These are phyloP conservation scores for Gossypium stocksii DNA, from an alignment of 345 rosid genomes.

Conservation along the genomic window DNA sequence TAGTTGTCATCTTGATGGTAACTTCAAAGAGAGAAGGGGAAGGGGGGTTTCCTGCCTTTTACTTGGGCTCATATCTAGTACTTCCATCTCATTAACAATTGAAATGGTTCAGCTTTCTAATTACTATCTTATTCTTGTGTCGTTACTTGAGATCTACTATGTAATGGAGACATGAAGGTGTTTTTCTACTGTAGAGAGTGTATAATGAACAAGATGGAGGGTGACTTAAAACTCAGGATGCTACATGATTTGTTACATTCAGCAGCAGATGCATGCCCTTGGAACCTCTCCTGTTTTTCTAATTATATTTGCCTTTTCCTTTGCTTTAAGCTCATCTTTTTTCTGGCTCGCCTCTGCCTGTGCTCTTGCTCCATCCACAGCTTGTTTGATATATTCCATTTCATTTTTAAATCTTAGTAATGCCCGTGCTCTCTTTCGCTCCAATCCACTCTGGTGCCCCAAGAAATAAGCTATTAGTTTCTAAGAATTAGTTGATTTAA, in stretches of 20 bases:
- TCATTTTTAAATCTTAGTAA: conserved; percentile 33
- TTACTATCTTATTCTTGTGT: neutral
- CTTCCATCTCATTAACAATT: conserved; percentile 1
- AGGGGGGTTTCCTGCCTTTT: neutral
- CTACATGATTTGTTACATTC: conserved; percentile 13
- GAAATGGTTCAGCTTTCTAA: neutral
- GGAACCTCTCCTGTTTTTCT: conserved; percentile 54
- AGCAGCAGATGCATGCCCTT: conserved; percentile 50
- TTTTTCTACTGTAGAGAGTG: neutral
- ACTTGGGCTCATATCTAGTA: neutral
- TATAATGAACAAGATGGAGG: neutral
- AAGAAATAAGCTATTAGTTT: conserved; percentile 13
- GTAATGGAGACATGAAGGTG: neutral
- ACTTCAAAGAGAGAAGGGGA: neutral
- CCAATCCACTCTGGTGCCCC: conserved; percentile 40
- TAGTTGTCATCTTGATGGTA: neutral
- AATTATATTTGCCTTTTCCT: conserved; percentile 58
- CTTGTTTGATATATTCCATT: conserved; percentile 37
- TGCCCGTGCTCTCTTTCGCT: conserved; percentile 40
- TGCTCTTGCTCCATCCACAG: conserved; percentile 50
- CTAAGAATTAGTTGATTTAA: neutral
- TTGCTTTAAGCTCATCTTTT: conserved; percentile 52
- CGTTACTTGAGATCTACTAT: neutral
- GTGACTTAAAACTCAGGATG: conserved; percentile 1
- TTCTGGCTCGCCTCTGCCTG: conserved; percentile 45